These are phyloP conservation scores for Antitrichia curtipendula DNA, from an alignment of 225 moss, liverwort and hornwort genomes.

Conservation along the genomic window DNA sequence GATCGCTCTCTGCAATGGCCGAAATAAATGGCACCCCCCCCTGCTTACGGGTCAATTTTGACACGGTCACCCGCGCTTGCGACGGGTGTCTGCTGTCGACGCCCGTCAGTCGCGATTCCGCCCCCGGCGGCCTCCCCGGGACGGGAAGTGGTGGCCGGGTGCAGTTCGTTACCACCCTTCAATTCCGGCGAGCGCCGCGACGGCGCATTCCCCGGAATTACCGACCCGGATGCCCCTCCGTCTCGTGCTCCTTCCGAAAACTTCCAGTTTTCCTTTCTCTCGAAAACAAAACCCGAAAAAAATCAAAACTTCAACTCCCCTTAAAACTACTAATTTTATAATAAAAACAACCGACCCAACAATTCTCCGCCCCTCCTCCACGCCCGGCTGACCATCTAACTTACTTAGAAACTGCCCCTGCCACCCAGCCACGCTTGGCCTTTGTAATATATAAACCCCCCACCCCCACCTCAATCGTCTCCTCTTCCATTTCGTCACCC, in stretches of 20 bases:
- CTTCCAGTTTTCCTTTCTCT: background rate
- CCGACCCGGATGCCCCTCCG: constrained; percentile 9
- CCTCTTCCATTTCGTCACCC: background rate
- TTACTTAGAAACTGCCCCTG: background rate
- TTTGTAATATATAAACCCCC: background rate
- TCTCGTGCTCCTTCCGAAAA: background rate
- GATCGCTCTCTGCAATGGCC: too few species aligned
- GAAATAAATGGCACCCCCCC: too few species aligned
- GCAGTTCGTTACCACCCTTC: background rate
- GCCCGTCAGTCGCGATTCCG: background rate
- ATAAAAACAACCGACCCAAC: background rate
- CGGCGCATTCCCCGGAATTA: constrained; percentile 27
- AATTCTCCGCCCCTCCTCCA: background rate
- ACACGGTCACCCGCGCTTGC: background rate
- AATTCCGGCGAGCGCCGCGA: background rate
- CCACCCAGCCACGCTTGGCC: background rate
- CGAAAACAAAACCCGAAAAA: too few species aligned
- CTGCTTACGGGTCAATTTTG: too few species aligned
- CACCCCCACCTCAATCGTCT: background rate
- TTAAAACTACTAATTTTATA: background rate
- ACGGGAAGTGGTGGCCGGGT: background rate
- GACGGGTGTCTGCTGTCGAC: background rate
- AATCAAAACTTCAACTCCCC: background rate
- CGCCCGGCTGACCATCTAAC: background rate
- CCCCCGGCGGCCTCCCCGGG: background rate